These are phyloP conservation scores for Lyophyllum atratum DNA, from an alignment of 768 basidiomycete species.

Conservation along the genomic window DNA sequence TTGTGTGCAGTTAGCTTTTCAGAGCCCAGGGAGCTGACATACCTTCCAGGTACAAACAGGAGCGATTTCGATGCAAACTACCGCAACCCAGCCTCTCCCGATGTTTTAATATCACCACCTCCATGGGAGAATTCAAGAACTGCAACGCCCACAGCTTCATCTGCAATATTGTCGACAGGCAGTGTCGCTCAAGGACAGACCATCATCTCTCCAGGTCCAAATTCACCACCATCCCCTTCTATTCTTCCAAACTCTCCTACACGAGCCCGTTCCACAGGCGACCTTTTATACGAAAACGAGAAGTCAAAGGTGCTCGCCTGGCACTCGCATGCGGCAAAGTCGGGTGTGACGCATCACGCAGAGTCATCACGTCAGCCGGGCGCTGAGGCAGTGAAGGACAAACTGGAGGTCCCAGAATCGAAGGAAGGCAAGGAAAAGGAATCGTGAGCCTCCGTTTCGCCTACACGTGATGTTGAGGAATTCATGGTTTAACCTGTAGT, in stretches of 20 bases:
- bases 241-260: constrained; percentile 47
- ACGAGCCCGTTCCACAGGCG: constrained; percentile 57
- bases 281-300: constrained; percentile 45
- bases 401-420: constrained; percentile 8
- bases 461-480: neutral
- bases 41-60: constrained; percentile 28
- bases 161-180: constrained; percentile 34
- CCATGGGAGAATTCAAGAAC: constrained; percentile 60
- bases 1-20: constrained; percentile 17
- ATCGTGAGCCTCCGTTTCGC: constrained; percentile 10
- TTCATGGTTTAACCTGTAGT: constrained; percentile 17
- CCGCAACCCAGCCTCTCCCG: constrained; percentile 76
- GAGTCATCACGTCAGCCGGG: constrained; percentile 1
- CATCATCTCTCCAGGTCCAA: constrained; percentile 26
- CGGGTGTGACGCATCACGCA: neutral
- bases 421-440: constrained; percentile 41
- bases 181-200: constrained; percentile 25
- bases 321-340: neutral
- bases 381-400: constrained; percentile 19
- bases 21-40: neutral
- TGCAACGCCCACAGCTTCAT: constrained; percentile 53
- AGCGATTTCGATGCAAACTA: constrained; percentile 41
- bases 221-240: constrained; percentile 25
- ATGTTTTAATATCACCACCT: constrained; percentile 47
- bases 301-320: constrained; percentile 25